Evolutionary conservation across 768 basidiomycete species (phyloP), one percentile per base, ranked within the genome.

Genomic region (Coprinopsis cinerea): DNA sequence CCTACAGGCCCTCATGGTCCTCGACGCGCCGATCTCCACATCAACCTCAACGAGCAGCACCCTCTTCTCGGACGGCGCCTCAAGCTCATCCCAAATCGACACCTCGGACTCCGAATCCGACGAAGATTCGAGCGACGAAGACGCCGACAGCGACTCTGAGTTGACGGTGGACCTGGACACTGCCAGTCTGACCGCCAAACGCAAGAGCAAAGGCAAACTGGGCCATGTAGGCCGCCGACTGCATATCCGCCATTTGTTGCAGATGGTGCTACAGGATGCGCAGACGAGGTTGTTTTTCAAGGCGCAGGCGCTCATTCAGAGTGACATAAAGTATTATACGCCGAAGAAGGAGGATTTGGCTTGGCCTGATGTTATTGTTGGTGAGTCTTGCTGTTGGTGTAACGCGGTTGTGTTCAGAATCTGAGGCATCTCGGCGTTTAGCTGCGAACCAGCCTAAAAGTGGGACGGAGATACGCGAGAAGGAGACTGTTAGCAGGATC

Each of bases 221-320:
- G 51, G 54, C 3, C 54, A 55, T 26, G 55, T 61, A 0, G 59
- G 59, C 3, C 73, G 75, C 17, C 72, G 75, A 44, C 69, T 97
- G 41, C 88, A 94, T 55, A 89, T 91, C 57, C 83, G 83, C 48
- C 79, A 85, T 37, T 69, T 98, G 2, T 68, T 97, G 41, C 80
- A 86, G 61, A 91, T 93, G 82, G 85, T 97, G 0, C 67, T 97
- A 23, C 94, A 97, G 63, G 95, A 98, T 61, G 92, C 94, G 1
- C 95, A 98, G 71, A 97, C 96, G 11, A 70, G 93, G 48, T 65
- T 98, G 40, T 92, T 97, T 58, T 98, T 98, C 77, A 88, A 96
- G 63, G 94, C 94, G 4, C 94, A 98, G 66, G 79, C 90, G 1
- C 77, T 96, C 39, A 82, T 99, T 26, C 88, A 93, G 60, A 78